Conservation (phyloP, 768 basidiomycete genomes). For the Pulveroboletus frians region DNA sequence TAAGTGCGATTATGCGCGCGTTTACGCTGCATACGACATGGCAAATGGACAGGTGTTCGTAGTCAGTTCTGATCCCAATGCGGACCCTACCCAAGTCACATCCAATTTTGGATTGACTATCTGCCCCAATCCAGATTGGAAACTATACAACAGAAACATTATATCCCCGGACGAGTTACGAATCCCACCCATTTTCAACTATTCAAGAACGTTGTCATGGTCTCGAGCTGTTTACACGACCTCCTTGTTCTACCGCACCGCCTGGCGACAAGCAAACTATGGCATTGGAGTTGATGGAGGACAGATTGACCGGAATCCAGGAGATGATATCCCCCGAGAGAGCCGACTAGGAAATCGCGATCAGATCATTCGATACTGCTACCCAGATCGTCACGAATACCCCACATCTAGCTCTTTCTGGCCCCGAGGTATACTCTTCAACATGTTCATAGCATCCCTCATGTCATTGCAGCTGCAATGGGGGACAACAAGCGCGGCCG, state of each 20-base stretch:
- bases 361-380: conserved; percentile 22
- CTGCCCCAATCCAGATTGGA: conserved; percentile 4
- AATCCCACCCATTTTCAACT: conserved; percentile 24
- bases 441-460: conserved; percentile 29
- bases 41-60: conserved; percentile 1
- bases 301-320: neutral
- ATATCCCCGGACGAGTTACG: conserved; percentile 22
- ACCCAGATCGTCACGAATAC: neutral
- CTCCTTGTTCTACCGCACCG: conserved; percentile 16
- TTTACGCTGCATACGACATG: conserved; percentile 17
- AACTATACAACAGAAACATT: neutral
- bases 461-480: conserved; percentile 31
- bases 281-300: conserved; percentile 1
- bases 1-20: conserved; percentile 33
- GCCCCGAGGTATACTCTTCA: conserved; percentile 21
- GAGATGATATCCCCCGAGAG: conserved; percentile 1
- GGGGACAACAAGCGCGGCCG: conserved; percentile 28
- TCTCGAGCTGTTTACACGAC: conserved; percentile 11
- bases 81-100: neutral
- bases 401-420: conserved; percentile 3
- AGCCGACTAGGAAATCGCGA: conserved; percentile 16
- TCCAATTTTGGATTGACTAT: conserved; percentile 17
- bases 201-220: conserved; percentile 23
- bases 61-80: neutral
- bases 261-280: conserved; percentile 5